These are phyloP conservation scores for Raddia guianensis DNA, from an alignment of 176 grass and related monocot genomes.

Conservation along the genomic window DNA sequence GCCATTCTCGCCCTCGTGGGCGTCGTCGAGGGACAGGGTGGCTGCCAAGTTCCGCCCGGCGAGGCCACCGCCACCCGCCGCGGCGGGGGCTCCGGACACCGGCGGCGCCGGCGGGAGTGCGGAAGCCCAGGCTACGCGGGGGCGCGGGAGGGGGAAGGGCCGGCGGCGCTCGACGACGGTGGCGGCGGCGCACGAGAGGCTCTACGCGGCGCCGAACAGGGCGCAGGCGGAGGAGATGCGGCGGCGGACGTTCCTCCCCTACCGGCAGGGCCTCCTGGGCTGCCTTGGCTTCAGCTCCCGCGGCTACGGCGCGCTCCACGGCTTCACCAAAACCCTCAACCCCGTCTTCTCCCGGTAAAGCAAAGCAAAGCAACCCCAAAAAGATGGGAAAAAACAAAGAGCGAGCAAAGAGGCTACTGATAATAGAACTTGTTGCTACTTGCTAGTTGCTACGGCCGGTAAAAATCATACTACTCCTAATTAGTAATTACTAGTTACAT, in stretches of 20 bases:
- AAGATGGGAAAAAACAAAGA: not conserved
- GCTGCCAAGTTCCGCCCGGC: conserved; percentile 39
- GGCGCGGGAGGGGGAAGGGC: not conserved
- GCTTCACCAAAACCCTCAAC: conserved; percentile 78
- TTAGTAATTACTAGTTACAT: not conserved
- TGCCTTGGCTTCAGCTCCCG: conserved; percentile 91
- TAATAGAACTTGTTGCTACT: no score
- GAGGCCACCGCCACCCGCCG: not conserved
- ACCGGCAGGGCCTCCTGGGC: conserved; percentile 84
- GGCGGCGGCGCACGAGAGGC: conserved; percentile 83
- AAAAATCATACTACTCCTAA: not conserved
- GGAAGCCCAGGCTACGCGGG: conserved; percentile 19
- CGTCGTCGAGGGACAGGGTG: conserved; percentile 59
- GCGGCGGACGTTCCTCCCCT: conserved; percentile 93
- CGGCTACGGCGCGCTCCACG: conserved; percentile 82
- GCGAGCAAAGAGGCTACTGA: not conserved
- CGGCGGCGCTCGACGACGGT: conserved; percentile 40
- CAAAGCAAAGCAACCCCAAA: not conserved
- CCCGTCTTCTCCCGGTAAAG: conserved; percentile 85
- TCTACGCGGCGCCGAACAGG: conserved; percentile 80
- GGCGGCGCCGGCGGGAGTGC: not conserved
- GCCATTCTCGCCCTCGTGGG: conserved; percentile 63
- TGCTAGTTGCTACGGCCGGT: not conserved
- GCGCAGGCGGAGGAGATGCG: conserved; percentile 93
- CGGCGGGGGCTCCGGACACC: not conserved